phyloP scores from a whole-genome alignment of 2,329 filamentous ascomycete species.

The Trichoderma atrobrunneum region DNA sequence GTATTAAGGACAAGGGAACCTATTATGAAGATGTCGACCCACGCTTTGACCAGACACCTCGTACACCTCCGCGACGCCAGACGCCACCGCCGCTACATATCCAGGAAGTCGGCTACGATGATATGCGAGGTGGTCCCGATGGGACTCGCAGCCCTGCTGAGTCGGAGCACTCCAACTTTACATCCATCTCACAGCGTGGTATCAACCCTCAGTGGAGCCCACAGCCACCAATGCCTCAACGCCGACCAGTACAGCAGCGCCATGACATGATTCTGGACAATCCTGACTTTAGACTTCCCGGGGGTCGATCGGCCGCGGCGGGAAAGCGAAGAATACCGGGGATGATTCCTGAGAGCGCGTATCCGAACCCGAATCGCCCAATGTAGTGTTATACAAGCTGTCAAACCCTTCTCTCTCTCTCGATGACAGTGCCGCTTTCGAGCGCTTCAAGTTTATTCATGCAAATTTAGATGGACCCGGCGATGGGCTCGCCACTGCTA shows the following conservation, averaged over 20 bases:
- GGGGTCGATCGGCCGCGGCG: constrained; percentile 33
- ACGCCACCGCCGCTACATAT: constrained; percentile 15
- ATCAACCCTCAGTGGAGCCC: constrained; percentile 85
- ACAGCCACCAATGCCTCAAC: constrained; percentile 42
- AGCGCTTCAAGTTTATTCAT: not conserved
- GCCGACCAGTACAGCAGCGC: constrained; percentile 51
- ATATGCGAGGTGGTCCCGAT: constrained; percentile 50
- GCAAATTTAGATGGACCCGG: not conserved
- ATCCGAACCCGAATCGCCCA: constrained; percentile 43
- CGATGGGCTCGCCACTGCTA: not conserved
- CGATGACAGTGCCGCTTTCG: not conserved
- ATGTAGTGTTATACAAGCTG: constrained; percentile 21
- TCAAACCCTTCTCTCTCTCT: not conserved
- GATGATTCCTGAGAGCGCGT: constrained; percentile 54
- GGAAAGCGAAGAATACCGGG: constrained; percentile 35
- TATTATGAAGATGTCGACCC: constrained; percentile 97
- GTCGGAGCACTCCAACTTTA: constrained; percentile 82
- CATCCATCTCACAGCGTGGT: constrained; percentile 82
- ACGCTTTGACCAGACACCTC: constrained; percentile 57
- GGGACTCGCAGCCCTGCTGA: constrained; percentile 68
- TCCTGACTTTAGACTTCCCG: constrained; percentile 78
- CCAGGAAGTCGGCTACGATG: constrained; percentile 54
- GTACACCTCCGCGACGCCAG: constrained; percentile 23
- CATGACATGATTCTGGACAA: constrained; percentile 78
- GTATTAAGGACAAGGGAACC: constrained; percentile 37